Evolutionary conservation across 768 basidiomycete genomes (phyloP), one percentile per base, ranked within the genome.

Genomic region (Dioszegia hungarica): DNA sequence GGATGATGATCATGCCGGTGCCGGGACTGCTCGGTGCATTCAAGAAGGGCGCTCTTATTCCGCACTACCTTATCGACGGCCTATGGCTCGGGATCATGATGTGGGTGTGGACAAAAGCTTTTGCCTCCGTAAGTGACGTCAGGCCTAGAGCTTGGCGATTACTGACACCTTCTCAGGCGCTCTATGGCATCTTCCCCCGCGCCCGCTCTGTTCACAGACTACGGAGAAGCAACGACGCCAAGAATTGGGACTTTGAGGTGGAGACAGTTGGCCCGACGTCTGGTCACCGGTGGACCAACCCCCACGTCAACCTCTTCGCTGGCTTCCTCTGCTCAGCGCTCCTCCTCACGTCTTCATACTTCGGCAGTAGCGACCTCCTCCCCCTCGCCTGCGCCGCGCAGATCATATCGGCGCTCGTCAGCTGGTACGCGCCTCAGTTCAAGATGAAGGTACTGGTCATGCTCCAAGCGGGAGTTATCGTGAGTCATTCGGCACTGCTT

Each of bases 111-210:
- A 34, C 29, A 15, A 20, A 1, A 20, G 2, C 15, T 5, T 34
- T 36, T 22, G 28, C 27, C 12, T 14, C 29, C 5, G 47, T 48
- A 48, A 6, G 47, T 22, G 3, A 4, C 19, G 3, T 22, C 33
- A 15, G 9, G 12, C 14, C 28, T 25, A 17, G 12, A 11, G 9
- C n/a, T n/a, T 33, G 31, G 28, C 8, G 12, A 29, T 29, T 5
- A 31, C 47, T 48, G 31, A 48, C 3, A 15, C 5, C 2, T 36
- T 15, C 8, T 12, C 19, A 48, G 47, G 47, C 47, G 3, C 31
- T 48, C 4, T 34, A 34, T 20, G 47, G 47, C 22, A 33, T 48
- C 47, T 48, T 48, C 47, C 47, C 47, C 11, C 47, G 47, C 27
- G 5, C 15, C n/a, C 47, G 47, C 1, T 34, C 6, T 8, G 25